Base-by-base conservation (phyloP, 768 basidiomycete species). In the Tephrocybe rancida region DNA sequence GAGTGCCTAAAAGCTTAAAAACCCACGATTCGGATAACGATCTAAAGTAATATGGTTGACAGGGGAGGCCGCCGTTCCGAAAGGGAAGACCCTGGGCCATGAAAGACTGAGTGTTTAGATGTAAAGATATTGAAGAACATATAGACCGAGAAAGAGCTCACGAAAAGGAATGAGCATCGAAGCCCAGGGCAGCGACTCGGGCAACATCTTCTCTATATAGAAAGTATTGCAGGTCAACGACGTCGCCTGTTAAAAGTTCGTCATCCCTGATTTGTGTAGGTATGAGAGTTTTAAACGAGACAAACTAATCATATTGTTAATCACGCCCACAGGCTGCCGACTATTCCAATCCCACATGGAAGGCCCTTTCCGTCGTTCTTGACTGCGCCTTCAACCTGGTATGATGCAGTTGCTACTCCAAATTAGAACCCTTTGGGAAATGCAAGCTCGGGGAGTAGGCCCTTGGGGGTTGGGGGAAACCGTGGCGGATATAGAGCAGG, bases 121-220 rank as follows among this genome's bases (percentile, higher is more conserved):
- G n/a, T n/a, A n/a, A n/a, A n/a, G n/a, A n/a, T 24, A 25, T 24
- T 44, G 39, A 22, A 35, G 18, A 27, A 25, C 1, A 32, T 37
- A 32, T 19, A n/a, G n/a, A n/a, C n/a, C 11, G 38, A 16, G 2
- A 30, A 29, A 51, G 11, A 2, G 14, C 74, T 47, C 52, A 79
- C 78, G 79, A 81, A 57, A 83, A 77, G 6, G 79, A 80, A 61
- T 80, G 77, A 4, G 77, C 77, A 54, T 79, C 82, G 44, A 58
- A 35, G 21, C 81, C 82, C 27, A 82, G 66, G 1, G 79, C 76
- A 44, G 77, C 76, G 5, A 78, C 69, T n/a, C 82, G 66, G 1
- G 77, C 70, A 3, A 75, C 70, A 56, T 81, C 80, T 62, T 78
- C 75, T 57, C 81, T 82, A 64, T 81, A 82, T 35, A 81, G 66